Evolutionary conservation across 129 eudicot genomes (phyloP), one percentile per base, ranked within the genome.

Genomic region (Saposhnikovia divaricata): DNA sequence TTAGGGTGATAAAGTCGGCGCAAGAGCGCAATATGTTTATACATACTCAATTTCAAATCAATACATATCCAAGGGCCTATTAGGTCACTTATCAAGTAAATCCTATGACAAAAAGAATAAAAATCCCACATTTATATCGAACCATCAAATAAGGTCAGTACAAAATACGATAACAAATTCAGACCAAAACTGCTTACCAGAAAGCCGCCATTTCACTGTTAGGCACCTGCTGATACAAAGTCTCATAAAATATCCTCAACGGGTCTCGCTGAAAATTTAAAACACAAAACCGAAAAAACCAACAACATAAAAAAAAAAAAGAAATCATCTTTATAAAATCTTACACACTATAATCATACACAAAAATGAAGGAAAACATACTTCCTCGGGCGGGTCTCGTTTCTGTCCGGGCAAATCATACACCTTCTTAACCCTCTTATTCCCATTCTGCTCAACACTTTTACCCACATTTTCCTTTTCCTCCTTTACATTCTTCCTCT

Each of bases 301-400:
- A 74, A 9, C 23, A 18, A 31, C 34, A 31, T 31, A 31, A 78
- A 82, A 46, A 23, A 31, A 1, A 31, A 31, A 31, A 31, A 31
- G 0, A 0, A 34, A 23, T 23, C 34, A 14, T 1, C 75, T 40
- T 16, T 11, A 27, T n/a, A 3, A 27, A 23, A 23, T 21, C 31
- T 73, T 3, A 12, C 44, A n/a, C 27, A 25, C 14, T 37, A 77
- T 10, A 39, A 79, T 4, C 40, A 72, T 42, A 70, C 57, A 73
- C 14, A 70, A 23, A 23, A 37, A 72, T 16, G 4, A 21, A 78
- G 34, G 13, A 74, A 75, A 77, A 57, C 81, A 61, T 85, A 91
- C 98, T 85, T 91, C 98, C 83, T 89, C 96, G 3, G 98, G 98
- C 47, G 96, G 90, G 78, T 94, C 98, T 13, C 97, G 90, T 81